Base-by-base conservation (phyloP, 345 rosid genomes). In the Acer negundo region DNA sequence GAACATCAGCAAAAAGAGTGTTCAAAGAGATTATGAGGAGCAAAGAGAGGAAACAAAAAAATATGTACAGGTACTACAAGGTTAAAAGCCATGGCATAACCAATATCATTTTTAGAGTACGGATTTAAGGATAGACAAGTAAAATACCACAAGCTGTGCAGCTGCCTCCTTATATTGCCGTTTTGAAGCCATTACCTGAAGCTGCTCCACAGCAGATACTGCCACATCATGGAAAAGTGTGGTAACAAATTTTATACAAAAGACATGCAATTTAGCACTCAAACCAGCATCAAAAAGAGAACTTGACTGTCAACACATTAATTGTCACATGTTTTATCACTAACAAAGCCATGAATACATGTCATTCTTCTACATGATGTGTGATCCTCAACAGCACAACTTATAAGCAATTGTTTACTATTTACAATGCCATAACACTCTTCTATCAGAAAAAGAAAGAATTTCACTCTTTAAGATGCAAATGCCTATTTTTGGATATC, bases 161-260 rank as follows among this genome's bases (percentile, higher is more conserved):
- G 98, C 97, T 79, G 95, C 97, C 86, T 96, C 99, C 78, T 89
- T 96, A 82, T 96, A 96, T 67, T 94, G 97, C 58, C 97, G 86
- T 85, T 96, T 94, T 55, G 99, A 96, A 51, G 99, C 95, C 99
- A 96, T 93, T 75, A 90, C 88, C 83, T 96, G 99, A 82, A 96
- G 98, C 80, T 96, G 99, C 86, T 96, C 99, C 71, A 96, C 92
- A 81, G 99, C 98, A 82, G 99, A 96, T 65, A 96, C 99, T 96
- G 90, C 75, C 76, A 85, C 68, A 71, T 26, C 70, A 82, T 10
- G 59, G 72, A 78, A 81, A 84, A 67, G 17, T 66, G 69, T 66
- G 63, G 44, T 73, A 35, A 68, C 76, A 72, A 40, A 61, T 58
- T 67, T 69, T 31, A 68, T 35, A 66, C 35, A 24, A 75, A n/a